A percentile compares a stretch with the other conserved stretches of the same genome.
Evolutionary conservation across 2,329 filamentous ascomycete species (phyloP).

Genomic region (Pseudocercospora musae): DNA sequence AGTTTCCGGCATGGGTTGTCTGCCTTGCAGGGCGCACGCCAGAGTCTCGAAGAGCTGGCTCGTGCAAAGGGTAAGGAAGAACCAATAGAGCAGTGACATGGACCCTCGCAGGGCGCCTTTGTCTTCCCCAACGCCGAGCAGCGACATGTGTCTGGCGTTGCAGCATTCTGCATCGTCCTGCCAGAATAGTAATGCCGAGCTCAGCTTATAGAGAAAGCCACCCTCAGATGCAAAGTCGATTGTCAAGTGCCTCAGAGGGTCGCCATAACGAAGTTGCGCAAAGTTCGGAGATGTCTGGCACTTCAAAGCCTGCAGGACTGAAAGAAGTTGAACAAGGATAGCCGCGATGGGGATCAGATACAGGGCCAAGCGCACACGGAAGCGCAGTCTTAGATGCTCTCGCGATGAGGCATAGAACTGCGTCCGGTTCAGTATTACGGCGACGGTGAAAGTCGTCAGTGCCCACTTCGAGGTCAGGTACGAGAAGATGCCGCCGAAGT

Average conservation of each 20-base stretch:
- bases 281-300: conserved; percentile 70
- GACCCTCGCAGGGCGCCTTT: conserved; percentile 66
- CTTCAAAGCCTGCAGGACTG: conserved; percentile 77
- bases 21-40: conserved; percentile 81
- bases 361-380: conserved; percentile 67
- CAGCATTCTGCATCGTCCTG: conserved; percentile 74
- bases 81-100: conserved; percentile 69
- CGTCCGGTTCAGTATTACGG: conserved; percentile 83
- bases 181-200: conserved; percentile 69
- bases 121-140: conserved; percentile 46
- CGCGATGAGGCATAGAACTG: conserved; percentile 90
- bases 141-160: conserved; percentile 68
- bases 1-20: conserved; percentile 75
- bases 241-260: conserved; percentile 40
- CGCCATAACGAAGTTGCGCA: conserved; percentile 47
- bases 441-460: conserved; percentile 78
- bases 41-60: conserved; percentile 89
- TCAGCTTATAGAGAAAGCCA: conserved; percentile 67
- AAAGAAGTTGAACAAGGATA: conserved; percentile 65
- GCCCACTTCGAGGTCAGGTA: conserved; percentile 94
- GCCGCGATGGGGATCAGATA: conserved; percentile 69
- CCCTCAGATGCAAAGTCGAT: conserved; percentile 57
- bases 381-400: conserved; percentile 71
- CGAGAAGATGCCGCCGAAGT: conserved; percentile 79
- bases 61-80: conserved; percentile 65